Evolutionary conservation across 2,329 filamentous ascomycete genomes (phyloP).

Genomic region (Metarhizium album): DNA sequence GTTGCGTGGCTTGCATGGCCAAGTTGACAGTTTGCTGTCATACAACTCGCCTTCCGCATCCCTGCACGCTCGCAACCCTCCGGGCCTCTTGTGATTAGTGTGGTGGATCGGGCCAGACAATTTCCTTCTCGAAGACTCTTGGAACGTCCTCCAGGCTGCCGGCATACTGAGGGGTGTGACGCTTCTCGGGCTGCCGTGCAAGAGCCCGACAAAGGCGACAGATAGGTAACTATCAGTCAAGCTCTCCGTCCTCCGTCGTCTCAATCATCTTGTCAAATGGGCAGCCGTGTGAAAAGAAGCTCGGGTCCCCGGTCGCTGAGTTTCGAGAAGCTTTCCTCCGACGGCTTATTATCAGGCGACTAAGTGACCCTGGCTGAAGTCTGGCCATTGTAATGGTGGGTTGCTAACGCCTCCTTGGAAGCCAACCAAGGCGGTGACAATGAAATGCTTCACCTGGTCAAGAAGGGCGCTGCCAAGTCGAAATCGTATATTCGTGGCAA

Average conservation of each 20-base stretch:
- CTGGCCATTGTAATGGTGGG: neutral
- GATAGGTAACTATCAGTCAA: no score
- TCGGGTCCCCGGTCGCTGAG: neutral
- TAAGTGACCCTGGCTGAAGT: neutral
- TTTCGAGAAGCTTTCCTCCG: slow-evolving; percentile 6
- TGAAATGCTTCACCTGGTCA: neutral
- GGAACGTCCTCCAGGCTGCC: slow-evolving; percentile 10
- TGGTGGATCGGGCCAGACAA: no score
- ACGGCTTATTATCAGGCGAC: neutral
- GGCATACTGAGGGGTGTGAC: neutral
- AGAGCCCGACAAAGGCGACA: no score
- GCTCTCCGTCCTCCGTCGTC: neutral
- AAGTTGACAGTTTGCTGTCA: neutral
- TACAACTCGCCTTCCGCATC: neutral
- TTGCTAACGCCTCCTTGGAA: neutral
- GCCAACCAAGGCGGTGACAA: neutral
- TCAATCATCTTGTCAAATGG: neutral
- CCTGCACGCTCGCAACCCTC: neutral
- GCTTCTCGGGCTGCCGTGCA: neutral
- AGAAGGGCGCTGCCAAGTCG: neutral
- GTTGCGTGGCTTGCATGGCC: no score
- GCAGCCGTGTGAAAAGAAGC: neutral
- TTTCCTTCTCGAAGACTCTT: slow-evolving; percentile 17
- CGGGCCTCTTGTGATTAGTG: no score
- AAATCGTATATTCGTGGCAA: neutral